Conservation (phyloP, 768 basidiomycete species). For the Candolleomyces eurysporus region DNA sequence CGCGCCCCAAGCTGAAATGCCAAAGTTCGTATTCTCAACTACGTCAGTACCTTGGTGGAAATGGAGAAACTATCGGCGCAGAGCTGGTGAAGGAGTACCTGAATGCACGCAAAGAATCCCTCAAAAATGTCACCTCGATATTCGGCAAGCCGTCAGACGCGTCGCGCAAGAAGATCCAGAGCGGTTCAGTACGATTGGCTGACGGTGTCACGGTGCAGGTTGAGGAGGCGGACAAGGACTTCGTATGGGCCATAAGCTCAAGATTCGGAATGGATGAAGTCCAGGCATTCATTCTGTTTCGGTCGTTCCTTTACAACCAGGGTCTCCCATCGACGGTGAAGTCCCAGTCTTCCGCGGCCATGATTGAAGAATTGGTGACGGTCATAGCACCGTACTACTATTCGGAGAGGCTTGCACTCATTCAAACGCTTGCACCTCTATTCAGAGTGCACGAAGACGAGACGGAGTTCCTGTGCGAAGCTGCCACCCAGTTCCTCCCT, state of each 20-base stretch:
- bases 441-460: slow-evolving; percentile 63
- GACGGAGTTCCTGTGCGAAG: slow-evolving; percentile 48
- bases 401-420: slow-evolving; percentile 70
- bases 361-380: slow-evolving; percentile 60
- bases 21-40: slow-evolving; percentile 62
- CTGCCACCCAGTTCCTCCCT: slow-evolving; percentile 56
- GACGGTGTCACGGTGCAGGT: slow-evolving; percentile 63
- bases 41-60: slow-evolving; percentile 50
- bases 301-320: slow-evolving; percentile 77
- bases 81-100: slow-evolving; percentile 62
- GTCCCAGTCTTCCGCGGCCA: slow-evolving; percentile 31
- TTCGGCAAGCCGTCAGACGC: slow-evolving; percentile 69
- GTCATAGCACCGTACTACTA: slow-evolving; percentile 81
- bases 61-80: slow-evolving; percentile 54
- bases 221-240: slow-evolving; percentile 69
- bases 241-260: slow-evolving; percentile 67
- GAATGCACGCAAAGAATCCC: slow-evolving; percentile 51
- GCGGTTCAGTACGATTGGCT: slow-evolving; percentile 63
- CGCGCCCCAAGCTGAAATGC: not conserved
- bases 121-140: slow-evolving; percentile 54
- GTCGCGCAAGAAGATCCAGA: slow-evolving; percentile 66
- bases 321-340: slow-evolving; percentile 49
- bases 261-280: slow-evolving; percentile 78
- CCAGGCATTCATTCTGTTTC: slow-evolving; percentile 70
- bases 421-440: slow-evolving; percentile 71